A percentile compares a stretch with the other conserved stretches of the same genome.
phyloP scores from a whole-genome alignment of 306 rosid genomes.

The Chamaecrista fasciculata region DNA sequence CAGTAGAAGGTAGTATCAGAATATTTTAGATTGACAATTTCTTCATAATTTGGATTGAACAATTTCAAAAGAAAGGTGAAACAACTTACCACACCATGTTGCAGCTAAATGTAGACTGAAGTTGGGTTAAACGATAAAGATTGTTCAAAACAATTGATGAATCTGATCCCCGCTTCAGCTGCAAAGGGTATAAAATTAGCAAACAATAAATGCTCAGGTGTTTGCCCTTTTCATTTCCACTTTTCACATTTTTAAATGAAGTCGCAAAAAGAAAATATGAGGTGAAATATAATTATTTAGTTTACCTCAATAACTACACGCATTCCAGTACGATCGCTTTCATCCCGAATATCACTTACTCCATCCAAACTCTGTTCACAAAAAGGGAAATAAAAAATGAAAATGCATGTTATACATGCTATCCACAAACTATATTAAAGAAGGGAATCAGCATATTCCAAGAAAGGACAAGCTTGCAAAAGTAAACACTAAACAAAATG shows the following conservation, averaged over 20 bases:
- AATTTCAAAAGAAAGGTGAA: not conserved
- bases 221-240: not conserved
- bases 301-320: conserved; percentile 89
- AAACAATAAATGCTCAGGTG: not conserved
- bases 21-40: conserved; percentile 1
- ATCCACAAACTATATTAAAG: conserved; percentile 1
- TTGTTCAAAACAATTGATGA: conserved; percentile 82
- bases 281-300: conserved; percentile 4
- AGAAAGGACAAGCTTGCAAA: not conserved
- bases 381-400: conserved; percentile 4
- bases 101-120: conserved; percentile 87
- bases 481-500: not conserved
- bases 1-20: conserved; percentile 13
- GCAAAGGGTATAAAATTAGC: conserved; percentile 37
- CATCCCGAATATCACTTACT: conserved; percentile 91
- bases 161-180: conserved; percentile 91
- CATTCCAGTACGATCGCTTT: conserved; percentile 98
- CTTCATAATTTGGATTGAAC: not conserved
- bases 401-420: conserved; percentile 3
- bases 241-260: not conserved
- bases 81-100: conserved; percentile 96
- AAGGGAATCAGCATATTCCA: not conserved
- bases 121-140: conserved; percentile 82
- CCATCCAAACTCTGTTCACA: conserved; percentile 75
- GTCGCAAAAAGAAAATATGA: not conserved